Evolutionary conservation across 2,329 filamentous ascomycete species (phyloP), one percentile per base, ranked within the genome.

Genomic region (Alternaria burnsii): DNA sequence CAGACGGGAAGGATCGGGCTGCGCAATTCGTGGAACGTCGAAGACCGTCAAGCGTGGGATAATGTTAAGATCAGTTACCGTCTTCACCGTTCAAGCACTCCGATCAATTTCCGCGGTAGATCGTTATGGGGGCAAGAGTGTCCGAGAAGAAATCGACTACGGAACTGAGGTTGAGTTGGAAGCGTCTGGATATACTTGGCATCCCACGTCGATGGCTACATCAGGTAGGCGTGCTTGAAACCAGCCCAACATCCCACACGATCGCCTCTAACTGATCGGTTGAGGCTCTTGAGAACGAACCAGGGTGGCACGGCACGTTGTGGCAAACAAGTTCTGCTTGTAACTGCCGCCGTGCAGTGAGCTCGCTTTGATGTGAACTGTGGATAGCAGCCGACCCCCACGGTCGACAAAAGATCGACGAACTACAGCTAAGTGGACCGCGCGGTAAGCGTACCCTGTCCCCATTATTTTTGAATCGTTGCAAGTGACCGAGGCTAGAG

Each of bases 141-240:
- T 54, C 48, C 51, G 41, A 58, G 8, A 51, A 51, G 44, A 50
- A 22, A 58, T 32, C 44, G 42, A 22, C 40, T 20, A 22, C 9
- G 43, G 43, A 22, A 44, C 20, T 56, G 62, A 70, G 56, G 67
- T 70, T 63, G 68, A 65, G 46, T 52, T 54, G 57, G 57, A 62
- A 58, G 61, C 46, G 12, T 60, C 40, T 56, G 53, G 52, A 47
- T 52, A 47, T 59, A 52, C 63, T 71, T 71, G 71, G 68, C 70
- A 73, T 69, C 70, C 70, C 71, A 67, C 71, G 63, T 55, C 53
- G 44, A 26, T 28, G 50, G 18, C 64, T 62, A 11, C 57, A 66
- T 52, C 41, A 28, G 66, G 64, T 62, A 71, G 41, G 58, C 34
- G 55, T 63, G 50, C 59, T 58, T 63, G 63, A 58, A 62, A 63